These are phyloP conservation scores for Sisymbrium altissimum DNA, from an alignment of 345 rosid genomes.

Conservation along the genomic window DNA sequence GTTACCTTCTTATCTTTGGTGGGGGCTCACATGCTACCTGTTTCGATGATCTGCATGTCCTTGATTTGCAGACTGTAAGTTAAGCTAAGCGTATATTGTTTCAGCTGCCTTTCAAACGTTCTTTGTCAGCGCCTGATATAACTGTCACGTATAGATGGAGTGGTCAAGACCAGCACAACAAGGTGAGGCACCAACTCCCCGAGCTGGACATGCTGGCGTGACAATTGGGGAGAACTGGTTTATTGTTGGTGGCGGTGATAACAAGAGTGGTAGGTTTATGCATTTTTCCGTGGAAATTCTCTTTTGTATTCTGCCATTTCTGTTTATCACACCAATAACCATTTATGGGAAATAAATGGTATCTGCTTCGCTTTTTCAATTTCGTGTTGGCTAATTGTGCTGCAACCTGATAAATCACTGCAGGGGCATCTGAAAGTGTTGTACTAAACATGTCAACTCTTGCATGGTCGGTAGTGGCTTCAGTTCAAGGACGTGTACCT, in stretches of 20 bases:
- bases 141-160: conserved; percentile 67
- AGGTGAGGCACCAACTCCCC: conserved; percentile 84
- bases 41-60: conserved; percentile 93
- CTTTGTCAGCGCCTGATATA: conserved; percentile 12
- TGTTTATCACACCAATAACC: neutral
- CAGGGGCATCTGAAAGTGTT: conserved; percentile 90
- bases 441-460: conserved; percentile 97
- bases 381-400: neutral
- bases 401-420: conserved; percentile 22
- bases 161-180: conserved; percentile 96
- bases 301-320: conserved; percentile 1
- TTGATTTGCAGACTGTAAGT: conserved; percentile 95
- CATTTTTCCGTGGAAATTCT: conserved; percentile 21
- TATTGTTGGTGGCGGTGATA: conserved; percentile 98
- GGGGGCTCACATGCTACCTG: conserved; percentile 97
- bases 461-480: conserved; percentile 83
- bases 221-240: conserved; percentile 99
- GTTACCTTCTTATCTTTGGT: conserved; percentile 94
- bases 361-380: neutral
- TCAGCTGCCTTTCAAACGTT: conserved; percentile 15
- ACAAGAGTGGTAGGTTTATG: conserved; percentile 70
- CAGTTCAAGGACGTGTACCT: conserved; percentile 88
- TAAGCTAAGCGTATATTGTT: conserved; percentile 23
- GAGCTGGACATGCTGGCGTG: conserved; percentile 98
- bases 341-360: neutral